Evolutionary conservation across 495 filamentous ascomycete species (phyloP), one percentile per base, ranked within the genome.

Genomic region (Xylaria nigripes): DNA sequence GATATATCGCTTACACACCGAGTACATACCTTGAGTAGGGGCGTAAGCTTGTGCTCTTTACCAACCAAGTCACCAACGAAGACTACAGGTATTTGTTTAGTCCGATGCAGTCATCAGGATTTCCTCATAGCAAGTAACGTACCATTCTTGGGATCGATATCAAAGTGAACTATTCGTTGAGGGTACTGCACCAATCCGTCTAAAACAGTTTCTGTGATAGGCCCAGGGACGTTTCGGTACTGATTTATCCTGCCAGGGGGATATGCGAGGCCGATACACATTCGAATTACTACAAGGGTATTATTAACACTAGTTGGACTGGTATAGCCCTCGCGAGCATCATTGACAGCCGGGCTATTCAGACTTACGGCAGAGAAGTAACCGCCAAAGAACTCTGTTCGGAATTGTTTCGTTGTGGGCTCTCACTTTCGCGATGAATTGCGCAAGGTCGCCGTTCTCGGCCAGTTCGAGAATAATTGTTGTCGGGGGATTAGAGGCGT

Each of bases 261-360:
- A 7, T 53, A 53, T 2, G 50, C 50, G 12, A 53, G 41, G 2
- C 41, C 50, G 24, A 53, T 53, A 25, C 50, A 53, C 50, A 53
- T 53, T n/a, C 42, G 29, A 6, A 27, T 22, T 8, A 53, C 50
- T 53, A 45, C 36, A 19, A 42, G 5, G 2, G 2, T 2, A 21
- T 29, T 41, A 9, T 30, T 30, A 42, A 29, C 15, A 6, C 9
- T 24, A 9, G 4, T 29, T 29, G 27, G 4, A 29, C 27, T 9
- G 27, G 9, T 29, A 4, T 29, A 9, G 4, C 27, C 4, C 27
- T 29, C 9, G 27, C 9, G 9, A 29, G 13, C 4, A 16, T 24
- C 21, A 16, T 19, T 3, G 10, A 2, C 4, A 24, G 6, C 1
- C 5, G 21, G 2, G 24, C 4, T 19, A 3, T 8, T n/a, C 8